Evolutionary conservation across 2,329 filamentous ascomycete genomes (phyloP), one percentile per base, ranked within the genome.

Genomic region (Bipolaris oryzae): DNA sequence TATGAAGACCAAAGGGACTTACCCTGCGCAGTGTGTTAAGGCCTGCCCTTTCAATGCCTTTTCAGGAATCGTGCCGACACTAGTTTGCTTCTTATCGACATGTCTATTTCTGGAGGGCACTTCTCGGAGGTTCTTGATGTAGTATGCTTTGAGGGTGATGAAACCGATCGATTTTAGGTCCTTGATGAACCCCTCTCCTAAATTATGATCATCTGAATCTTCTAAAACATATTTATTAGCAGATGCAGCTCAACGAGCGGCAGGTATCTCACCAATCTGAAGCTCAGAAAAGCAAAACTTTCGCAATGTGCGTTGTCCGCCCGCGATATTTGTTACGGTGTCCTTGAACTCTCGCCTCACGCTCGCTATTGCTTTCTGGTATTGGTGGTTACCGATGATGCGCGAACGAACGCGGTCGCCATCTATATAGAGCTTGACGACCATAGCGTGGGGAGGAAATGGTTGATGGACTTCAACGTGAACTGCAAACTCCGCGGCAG

Each of bases 211-310:
- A n/a, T 35, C 44, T 13, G 20, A 23, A 11, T 67, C 66, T 5
- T 58, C 61, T 61, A 21, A 1, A 28, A 25, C 2, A 25, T 3
- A 5, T 5, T 50, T 2, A 55, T 42, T 2, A n/a, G 28, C 1
- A n/a, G 9, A 34, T 7, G 13, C 15, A 42, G n/a, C 5, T 23
- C 5, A 20, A 3, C 23, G 9, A 10, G 13, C 1, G 13, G 5
- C 3, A n/a, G 16, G n/a, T 20, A 1, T 11, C 57, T 34, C 47
- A 65, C 66, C 55, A 18, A 58, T 61, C 9, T 37, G 41, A 11
- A 69, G 55, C 9, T 64, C 51, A 2, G 62, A 63, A 34, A 72
- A 72, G 10, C 57, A 48, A 37, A 72, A 74, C 15, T 62, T 66
- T 39, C 58, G 50, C 0, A 61, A 1, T 9, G 49, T 55, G 23